Base-by-base conservation (phyloP, 202 grass and related monocot species). In the Zizania palustris region DNA sequence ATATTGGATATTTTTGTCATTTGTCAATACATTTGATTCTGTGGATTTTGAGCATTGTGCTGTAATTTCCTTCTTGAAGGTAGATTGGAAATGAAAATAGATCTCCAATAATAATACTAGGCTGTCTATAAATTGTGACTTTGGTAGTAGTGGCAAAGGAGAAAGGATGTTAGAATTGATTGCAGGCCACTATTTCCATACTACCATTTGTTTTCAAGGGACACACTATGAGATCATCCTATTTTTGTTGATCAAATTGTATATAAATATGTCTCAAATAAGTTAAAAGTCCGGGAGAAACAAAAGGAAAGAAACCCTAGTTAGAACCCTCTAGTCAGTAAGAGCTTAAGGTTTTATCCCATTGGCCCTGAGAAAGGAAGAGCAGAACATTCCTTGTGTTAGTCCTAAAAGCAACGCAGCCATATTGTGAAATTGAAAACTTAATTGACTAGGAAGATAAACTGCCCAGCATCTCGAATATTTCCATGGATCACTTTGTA, bases 11-110 rank as follows among this genome's bases (percentile, higher is more conserved):
- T 73, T 79, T 50, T 22, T 6, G 4, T 3, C 4, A 8, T 71
- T 48, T 66, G 33, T 21, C 44, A 57, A 45, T 40, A 28, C 18
- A 40, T 57, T 78, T 66, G 14, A n/a, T 5, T 33, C 34, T 59
- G 60, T 45, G 4, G n/a, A 78, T 33, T 49, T 7, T 64, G 9
- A 53, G 18, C 35, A 60, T 3, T 68, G 15, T 16, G 42, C 43
- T 85, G 1, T 85, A 8, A 83, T 50, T 42, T 74, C 43, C 35
- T 14, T 59, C 14, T 59, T 36, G 9, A 11, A 6, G 11, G 6
- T 55, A 44, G 45, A 55, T 36, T 35, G 10, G 67, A 43, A 63
- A 10, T 21, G 60, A 20, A 63, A 18, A 37, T 53, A n/a, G n/a
- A n/a, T n/a, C n/a, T n/a, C 67, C 3, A 0, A 69, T 38, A 55